Base-by-base conservation (phyloP, 2,329 filamentous ascomycete species). In the Sporothrix pseudoabietina region DNA sequence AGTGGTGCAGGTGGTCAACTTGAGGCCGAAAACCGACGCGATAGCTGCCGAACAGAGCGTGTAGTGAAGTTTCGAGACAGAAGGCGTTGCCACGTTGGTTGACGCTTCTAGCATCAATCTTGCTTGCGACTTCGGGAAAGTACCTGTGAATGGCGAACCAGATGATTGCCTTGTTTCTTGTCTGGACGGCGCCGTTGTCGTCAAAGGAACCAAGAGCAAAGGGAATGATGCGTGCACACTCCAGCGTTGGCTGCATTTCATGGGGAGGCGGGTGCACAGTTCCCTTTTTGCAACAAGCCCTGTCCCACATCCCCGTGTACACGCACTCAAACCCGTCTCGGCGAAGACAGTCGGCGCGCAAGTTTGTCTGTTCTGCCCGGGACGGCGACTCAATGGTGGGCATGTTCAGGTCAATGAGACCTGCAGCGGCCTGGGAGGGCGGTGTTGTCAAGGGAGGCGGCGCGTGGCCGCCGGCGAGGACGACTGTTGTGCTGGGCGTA, bases 71-170 rank as follows among this genome's bases (percentile, higher is more conserved):
- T 26, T 57, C 22, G 7, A 57, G 22, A 10, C n/a, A 26, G 8
- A 57, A 26, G n/a, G 57, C 57, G 16, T 63, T 63, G 12, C 32
- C 30, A 9, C 57, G 57, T n/a, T 63, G 57, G 5, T 63, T 63
- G 57, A 63, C 8, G 32, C 30, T 63, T 35, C 30, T 41, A n/a
- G 57, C 57, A n/a, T 63, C 57, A 41, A 63, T 63, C 32, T 32
- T 26, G 32, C 1, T n/a, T 19, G 9, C 2, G 57, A 9, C 19
- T 19, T 63, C 32, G 9, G 57, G 16, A 10, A 63, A 63, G 57
- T 63, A 63, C 7, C 57, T 26, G 57, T 63, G 57, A 9, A 63
- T 35, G 9, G 32, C 16, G 22, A 63, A 63, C 57, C 57, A 63
- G 3, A 63, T 63, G 30, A 63, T 39, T 0, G 57, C 30, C 7